Conservation (phyloP, 2,329 filamentous ascomycete genomes). For the Fusarium sp. region DNA sequence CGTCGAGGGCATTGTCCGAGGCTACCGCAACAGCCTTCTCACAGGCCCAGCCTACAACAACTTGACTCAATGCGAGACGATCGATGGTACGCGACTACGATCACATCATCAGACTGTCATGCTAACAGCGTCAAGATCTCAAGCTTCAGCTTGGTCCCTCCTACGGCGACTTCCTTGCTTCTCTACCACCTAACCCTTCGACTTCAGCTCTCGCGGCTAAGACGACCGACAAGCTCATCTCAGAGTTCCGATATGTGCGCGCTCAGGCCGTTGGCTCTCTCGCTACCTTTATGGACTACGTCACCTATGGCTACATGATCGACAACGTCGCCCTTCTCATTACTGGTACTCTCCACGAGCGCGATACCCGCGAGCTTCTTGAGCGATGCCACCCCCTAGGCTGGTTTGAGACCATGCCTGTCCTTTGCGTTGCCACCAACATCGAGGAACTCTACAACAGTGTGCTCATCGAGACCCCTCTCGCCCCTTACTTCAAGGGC, state of each 20-base stretch:
- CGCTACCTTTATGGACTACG: slow-evolving; percentile 96
- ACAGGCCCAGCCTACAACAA: slow-evolving; percentile 94
- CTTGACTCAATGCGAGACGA: slow-evolving; percentile 96
- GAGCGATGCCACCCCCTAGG: slow-evolving; percentile 97
- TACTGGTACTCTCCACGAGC: slow-evolving; percentile 96
- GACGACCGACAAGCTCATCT: slow-evolving; percentile 97
- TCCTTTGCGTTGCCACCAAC: slow-evolving; percentile 97
- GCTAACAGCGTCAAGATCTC: slow-evolving; percentile 75
- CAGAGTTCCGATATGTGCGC: slow-evolving; percentile 96
- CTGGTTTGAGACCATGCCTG: slow-evolving; percentile 99
- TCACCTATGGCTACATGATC: slow-evolving; percentile 99
- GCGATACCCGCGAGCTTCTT: slow-evolving; percentile 94
- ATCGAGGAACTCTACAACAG: slow-evolving; percentile 99
- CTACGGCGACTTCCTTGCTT: slow-evolving; percentile 96
- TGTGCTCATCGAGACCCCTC: slow-evolving; percentile 94
- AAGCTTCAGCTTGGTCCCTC: slow-evolving; percentile 97
- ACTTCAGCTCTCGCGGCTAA: slow-evolving; percentile 95
- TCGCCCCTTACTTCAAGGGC: slow-evolving; percentile 97
- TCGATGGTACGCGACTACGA: slow-evolving; percentile 79
- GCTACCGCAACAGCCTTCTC: slow-evolving; percentile 94
- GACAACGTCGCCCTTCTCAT: slow-evolving; percentile 98
- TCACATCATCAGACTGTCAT: neutral
- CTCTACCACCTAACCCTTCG: slow-evolving; percentile 95
- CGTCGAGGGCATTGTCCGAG: slow-evolving; percentile 96
- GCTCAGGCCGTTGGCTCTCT: slow-evolving; percentile 93